Percentiles rank a stretch among this genome's conserved stretches.
Conservation (phyloP, 805 yeast species). For the Candida namnaoensis region DNA sequence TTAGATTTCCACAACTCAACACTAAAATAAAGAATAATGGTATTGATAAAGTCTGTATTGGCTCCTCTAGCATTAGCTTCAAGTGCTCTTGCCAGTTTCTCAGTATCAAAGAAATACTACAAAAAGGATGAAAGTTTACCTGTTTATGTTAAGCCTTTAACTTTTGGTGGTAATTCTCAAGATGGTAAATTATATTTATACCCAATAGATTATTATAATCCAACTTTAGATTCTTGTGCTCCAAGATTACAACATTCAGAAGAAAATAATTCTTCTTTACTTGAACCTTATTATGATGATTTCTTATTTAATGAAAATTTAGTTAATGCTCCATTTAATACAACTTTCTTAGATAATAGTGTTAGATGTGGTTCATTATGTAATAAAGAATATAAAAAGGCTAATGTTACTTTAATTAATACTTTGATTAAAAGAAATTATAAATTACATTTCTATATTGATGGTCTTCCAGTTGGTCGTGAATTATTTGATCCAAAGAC, state of each 20-base stretch:
- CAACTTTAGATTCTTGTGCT: constrained; percentile 12
- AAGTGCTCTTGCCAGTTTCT: too few species aligned
- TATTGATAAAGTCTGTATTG: too few species aligned
- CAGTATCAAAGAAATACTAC: constrained; percentile 1
- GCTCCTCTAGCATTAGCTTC: too few species aligned
- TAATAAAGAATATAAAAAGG: constrained; percentile 10
- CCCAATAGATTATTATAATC: constrained; percentile 15
- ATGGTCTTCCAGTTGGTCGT: constrained; percentile 21
- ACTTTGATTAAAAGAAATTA: constrained; percentile 19
- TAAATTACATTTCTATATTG: constrained; percentile 19
- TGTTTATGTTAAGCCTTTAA: constrained; percentile 12
- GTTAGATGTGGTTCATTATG: constrained; percentile 9
- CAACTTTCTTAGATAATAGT: constrained; percentile 6
- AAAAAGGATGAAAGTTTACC: constrained; percentile 11
- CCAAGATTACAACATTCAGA: constrained; percentile 4
- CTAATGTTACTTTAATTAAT: constrained; percentile 17
- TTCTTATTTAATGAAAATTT: constrained; percentile 9
- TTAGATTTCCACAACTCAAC: too few species aligned
- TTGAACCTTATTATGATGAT: constrained; percentile 2
- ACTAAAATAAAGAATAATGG: too few species aligned
- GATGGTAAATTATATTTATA: constrained; percentile 16
- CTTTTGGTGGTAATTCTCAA: constrained; percentile 17
- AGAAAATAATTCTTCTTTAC: constrained; percentile 4
- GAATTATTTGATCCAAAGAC: constrained; percentile 19
- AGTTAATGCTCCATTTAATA: constrained; percentile 12